Base-by-base conservation (phyloP, 2,329 filamentous ascomycete genomes). In the Paraconiothyrium brasiliense region DNA sequence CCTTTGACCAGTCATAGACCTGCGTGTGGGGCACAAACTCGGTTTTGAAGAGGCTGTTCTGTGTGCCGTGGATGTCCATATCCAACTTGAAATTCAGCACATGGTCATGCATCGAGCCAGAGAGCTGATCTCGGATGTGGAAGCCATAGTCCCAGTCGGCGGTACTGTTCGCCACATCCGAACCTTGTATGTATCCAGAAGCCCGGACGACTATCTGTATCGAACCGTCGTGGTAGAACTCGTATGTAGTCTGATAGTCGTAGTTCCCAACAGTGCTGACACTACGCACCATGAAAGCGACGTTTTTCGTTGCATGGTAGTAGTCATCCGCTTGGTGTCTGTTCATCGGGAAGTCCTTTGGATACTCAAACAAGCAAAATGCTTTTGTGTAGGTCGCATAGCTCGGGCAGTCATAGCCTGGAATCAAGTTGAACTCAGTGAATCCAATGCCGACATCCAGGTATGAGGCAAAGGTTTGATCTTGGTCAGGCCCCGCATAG, bases 331-430 rank as follows among this genome's bases (percentile, higher is more conserved):
- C 62, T 6, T 65, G 68, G 59, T 77, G 74, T 37, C 74, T 63
- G 30, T 73, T 68, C 24, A 77, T 63, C 2, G 74, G 70, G 27
- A 67, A 67, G 27, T 66, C 71, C 3, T 58, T 52, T 11, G 60
- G 58, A 16, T 32, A 58, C 54, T 71, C 67, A 37, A 71, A 71
- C 2, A 69, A n/a, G 41, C 86, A 89, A 11, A 8, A 44, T 0
- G 77, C 76, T 68, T 86, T 83, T 43, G 86, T 76, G 61, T 83
- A 87, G 0, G 82, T 84, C 0, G 84, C 78, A 50, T 84, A 82
- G 0, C 79, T 65, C 0, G 85, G 85, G 63, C 85, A 87, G 67
- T 87, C 85, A 55, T 81, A 86, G 1, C 83, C 84, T 0, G 54
- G 58, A 1, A 85, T 76, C 0, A 86, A 72, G 55, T 82, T 76